These are phyloP conservation scores for Lathyrus tuberosus DNA, from an alignment of 306 rosid species.

Conservation along the genomic window DNA sequence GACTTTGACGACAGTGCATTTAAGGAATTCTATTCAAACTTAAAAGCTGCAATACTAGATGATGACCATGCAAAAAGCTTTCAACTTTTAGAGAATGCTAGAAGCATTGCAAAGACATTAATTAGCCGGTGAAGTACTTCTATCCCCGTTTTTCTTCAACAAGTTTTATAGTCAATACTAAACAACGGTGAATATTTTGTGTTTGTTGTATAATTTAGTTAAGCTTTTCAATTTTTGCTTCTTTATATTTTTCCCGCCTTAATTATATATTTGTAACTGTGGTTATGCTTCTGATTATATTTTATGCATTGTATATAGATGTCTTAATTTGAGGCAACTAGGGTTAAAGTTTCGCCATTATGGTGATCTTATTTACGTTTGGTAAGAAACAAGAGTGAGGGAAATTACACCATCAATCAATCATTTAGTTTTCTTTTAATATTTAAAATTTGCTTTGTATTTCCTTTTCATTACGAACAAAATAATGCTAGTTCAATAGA, in stretches of 20 bases:
- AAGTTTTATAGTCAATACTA: too few species aligned
- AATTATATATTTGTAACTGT: slow-evolving; percentile 10
- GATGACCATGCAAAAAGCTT: slow-evolving; percentile 50
- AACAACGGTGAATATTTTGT: not conserved
- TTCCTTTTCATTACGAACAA: too few species aligned
- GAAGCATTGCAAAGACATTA: slow-evolving; percentile 60
- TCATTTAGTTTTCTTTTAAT: not conserved
- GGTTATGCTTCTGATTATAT: slow-evolving; percentile 23
- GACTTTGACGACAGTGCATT: slow-evolving; percentile 43
- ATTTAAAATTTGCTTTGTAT: too few species aligned
- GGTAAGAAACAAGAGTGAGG: too few species aligned
- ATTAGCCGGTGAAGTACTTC: slow-evolving; percentile 44
- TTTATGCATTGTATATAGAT: too few species aligned
- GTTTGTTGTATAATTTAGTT: slow-evolving; percentile 34
- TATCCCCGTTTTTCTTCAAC: not conserved
- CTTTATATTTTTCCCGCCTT: not conserved
- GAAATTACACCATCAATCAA: not conserved
- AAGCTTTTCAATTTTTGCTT: slow-evolving; percentile 13
- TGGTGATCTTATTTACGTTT: not conserved
- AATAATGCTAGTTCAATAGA: too few species aligned
- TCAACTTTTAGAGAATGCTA: slow-evolving; percentile 58
- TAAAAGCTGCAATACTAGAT: slow-evolving; percentile 53
- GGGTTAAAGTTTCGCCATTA: not conserved
- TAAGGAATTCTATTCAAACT: slow-evolving; percentile 53
- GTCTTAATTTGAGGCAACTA: not conserved